These are phyloP conservation scores for Penicillium manginii DNA, from an alignment of 495 filamentous ascomycete genomes.

Conservation along the genomic window DNA sequence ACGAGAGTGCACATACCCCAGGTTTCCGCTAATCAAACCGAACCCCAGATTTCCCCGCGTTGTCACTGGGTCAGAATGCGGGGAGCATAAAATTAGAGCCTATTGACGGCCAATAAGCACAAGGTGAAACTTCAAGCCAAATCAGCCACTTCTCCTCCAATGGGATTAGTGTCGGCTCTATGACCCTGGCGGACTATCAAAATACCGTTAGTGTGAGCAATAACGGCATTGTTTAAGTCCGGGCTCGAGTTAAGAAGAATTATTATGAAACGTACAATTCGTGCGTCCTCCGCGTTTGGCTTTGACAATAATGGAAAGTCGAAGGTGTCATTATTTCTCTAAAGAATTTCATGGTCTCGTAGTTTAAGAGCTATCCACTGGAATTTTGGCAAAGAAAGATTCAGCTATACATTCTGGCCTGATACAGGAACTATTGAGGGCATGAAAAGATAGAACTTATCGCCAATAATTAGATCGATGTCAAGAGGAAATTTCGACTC, in stretches of 20 bases:
- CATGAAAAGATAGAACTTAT: too few species aligned
- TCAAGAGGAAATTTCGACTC: too few species aligned
- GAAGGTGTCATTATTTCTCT: too few species aligned
- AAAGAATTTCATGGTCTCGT: too few species aligned
- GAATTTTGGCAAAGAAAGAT: too few species aligned
- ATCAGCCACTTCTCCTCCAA: neutral
- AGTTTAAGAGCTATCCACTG: too few species aligned
- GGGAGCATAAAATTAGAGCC: neutral
- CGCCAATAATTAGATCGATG: too few species aligned
- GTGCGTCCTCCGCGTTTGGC: too few species aligned
- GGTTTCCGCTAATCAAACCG: neutral
- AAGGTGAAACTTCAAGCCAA: neutral
- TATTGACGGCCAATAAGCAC: neutral
- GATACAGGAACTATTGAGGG: too few species aligned
- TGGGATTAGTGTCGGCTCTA: neutral
- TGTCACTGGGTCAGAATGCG: neutral
- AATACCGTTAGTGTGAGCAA: neutral
- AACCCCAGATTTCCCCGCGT: constrained; percentile 1
- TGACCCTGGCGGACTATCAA: neutral
- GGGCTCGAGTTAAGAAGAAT: neutral
- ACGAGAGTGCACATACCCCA: constrained; percentile 1
- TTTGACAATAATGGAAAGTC: too few species aligned
- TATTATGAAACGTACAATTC: too few species aligned
- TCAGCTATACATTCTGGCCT: too few species aligned
- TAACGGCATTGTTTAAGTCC: neutral